Base-by-base conservation (phyloP, 2,329 filamentous ascomycete genomes). In the Penicillium sp. region DNA sequence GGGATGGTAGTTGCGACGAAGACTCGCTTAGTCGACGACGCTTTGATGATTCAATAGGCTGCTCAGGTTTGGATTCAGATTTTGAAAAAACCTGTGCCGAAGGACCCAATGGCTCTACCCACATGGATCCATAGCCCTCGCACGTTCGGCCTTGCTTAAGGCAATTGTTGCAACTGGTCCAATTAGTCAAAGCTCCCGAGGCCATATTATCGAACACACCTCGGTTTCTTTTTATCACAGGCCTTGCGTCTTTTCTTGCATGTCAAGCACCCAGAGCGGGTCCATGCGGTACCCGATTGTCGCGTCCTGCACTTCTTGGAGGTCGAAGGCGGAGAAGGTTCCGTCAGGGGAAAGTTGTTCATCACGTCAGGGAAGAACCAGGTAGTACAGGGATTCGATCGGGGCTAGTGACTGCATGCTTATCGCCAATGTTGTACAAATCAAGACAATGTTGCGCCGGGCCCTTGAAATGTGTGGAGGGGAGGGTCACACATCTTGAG, bases 231-330 rank as follows among this genome's bases (percentile, higher is more conserved):
- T 59, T 73, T 71, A 54, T 74, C 72, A 36, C 72, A 74, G 36
- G 68, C 66, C 55, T 74, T 74, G 29, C 71, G 66, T 36, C 72
- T 67, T 50, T 61, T 68, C 52, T 74, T 74, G 57, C 72, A 74
- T 3, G 72, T 74, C n/a, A 74, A 50, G 44, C 72, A 74, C n/a
- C 71, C 72, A 3, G 71, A 72, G 11, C 72, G 70, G 57, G 69
- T 71, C 72, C 72, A 74, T 53, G 63, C 64, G 7, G 61, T 64
- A 16, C 69, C 66, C 13, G 62, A 55, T 45, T 62, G 59, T n/a
- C 63, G 64, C 50, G 58, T 60, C 48, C 65, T 64, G 50, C 53
- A 53, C 45, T 64, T 64, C 43, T 64, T 68, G 18, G 53, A 58
- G 9, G 18, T 18, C 18, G 56, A 31, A 34, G 39, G 49, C 7